A percentile compares a stretch with the other conserved stretches of the same genome.
Conservation (phyloP, 2,329 filamentous ascomycete species). For the Aphanocladium album region DNA sequence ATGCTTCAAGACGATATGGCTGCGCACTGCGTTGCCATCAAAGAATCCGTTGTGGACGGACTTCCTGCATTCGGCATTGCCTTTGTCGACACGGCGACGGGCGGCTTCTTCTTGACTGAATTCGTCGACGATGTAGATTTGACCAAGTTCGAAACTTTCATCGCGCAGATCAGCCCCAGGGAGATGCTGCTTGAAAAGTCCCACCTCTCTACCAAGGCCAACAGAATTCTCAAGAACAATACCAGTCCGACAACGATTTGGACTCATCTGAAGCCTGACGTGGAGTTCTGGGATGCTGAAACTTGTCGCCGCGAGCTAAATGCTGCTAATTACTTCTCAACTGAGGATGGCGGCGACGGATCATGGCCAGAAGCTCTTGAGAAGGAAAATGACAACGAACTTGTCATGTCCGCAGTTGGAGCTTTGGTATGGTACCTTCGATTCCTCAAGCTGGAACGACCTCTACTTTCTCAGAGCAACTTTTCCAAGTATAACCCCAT, state of each 20-base stretch:
- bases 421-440: slow-evolving; percentile 83
- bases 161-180: slow-evolving; percentile 84
- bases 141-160: slow-evolving; percentile 95
- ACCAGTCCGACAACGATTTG: slow-evolving; percentile 88
- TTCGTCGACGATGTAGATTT: slow-evolving; percentile 89
- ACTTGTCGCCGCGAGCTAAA: slow-evolving; percentile 76
- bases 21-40: slow-evolving; percentile 92
- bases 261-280: slow-evolving; percentile 82
- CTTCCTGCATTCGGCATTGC: slow-evolving; percentile 83
- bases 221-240: slow-evolving; percentile 94
- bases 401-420: slow-evolving; percentile 86
- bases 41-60: slow-evolving; percentile 69
- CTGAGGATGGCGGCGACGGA: slow-evolving; percentile 50
- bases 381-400: slow-evolving; percentile 69
- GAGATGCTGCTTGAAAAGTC: slow-evolving; percentile 89
- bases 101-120: slow-evolving; percentile 88
- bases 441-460: slow-evolving; percentile 81
- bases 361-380: slow-evolving; percentile 72
- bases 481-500: slow-evolving; percentile 93
- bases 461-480: slow-evolving; percentile 81
- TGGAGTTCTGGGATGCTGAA: slow-evolving; percentile 89
- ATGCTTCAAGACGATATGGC: slow-evolving; percentile 99
- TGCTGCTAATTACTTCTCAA: slow-evolving; percentile 71
- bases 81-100: slow-evolving; percentile 93
- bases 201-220: slow-evolving; percentile 75